These are phyloP conservation scores for Inga leiocalycina DNA, from an alignment of 306 rosid genomes.

Conservation along the genomic window DNA sequence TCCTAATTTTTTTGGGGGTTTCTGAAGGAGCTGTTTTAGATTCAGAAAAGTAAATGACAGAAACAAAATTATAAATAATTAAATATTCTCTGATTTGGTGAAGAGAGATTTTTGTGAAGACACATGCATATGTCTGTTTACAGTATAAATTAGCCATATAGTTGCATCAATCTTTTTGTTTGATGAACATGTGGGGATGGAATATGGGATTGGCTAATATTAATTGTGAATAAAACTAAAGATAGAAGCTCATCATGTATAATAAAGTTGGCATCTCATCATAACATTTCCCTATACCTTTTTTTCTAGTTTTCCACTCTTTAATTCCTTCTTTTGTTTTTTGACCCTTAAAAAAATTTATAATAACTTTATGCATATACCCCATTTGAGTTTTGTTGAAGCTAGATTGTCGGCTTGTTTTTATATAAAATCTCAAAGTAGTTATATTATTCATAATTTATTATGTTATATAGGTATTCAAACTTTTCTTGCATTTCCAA, in stretches of 20 bases:
- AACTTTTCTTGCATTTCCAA: not conserved
- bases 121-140: constrained; percentile 16
- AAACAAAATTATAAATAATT: not conserved
- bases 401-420: not conserved
- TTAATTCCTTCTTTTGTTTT: not conserved
- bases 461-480: too few relatives aligned
- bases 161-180: not conserved
- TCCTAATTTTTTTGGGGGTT: too few relatives aligned
- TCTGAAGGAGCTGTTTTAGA: too few relatives aligned
- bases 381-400: not conserved
- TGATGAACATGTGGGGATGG: constrained; percentile 7
- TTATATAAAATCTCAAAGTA: too few relatives aligned
- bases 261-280: constrained; percentile 39
- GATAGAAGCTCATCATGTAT: constrained; percentile 1
- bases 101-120: constrained; percentile 2
- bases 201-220: constrained; percentile 30
- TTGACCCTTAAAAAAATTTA: not conserved
- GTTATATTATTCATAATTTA: not conserved
- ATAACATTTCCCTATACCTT: constrained; percentile 27
- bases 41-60: constrained; percentile 7
- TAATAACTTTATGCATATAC: not conserved
- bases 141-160: not conserved
- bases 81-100: not conserved
- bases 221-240: constrained; percentile 30
- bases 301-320: not conserved